A percentile compares a stretch with the other conserved stretches of the same genome.
Conservation (phyloP, 257 asterid species). For the Ilex asprella region DNA sequence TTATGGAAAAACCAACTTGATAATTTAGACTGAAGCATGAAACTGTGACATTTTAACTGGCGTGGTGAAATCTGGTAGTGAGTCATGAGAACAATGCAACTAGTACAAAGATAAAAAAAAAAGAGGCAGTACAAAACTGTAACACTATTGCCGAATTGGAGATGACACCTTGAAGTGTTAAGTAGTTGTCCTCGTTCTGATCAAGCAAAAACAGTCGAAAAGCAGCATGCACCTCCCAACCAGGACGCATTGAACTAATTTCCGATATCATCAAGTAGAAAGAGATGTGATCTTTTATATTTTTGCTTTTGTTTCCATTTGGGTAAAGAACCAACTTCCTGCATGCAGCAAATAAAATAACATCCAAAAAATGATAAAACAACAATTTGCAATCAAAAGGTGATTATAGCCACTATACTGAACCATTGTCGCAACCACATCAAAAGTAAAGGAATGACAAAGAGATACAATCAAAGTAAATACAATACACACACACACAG, state of each 20-base stretch:
- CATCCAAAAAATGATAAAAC: background rate
- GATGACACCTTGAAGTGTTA: conserved; percentile 37
- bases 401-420: background rate
- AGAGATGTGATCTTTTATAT: conserved; percentile 43
- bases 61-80: background rate
- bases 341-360: conserved; percentile 1
- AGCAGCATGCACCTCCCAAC: conserved; percentile 48
- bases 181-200: conserved; percentile 54
- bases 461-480: too few relatives aligned
- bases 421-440: too few relatives aligned
- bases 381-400: background rate
- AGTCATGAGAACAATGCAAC: background rate
- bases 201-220: conserved; percentile 53
- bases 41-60: background rate
- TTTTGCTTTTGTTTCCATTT: conserved; percentile 60
- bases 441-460: too few relatives aligned
- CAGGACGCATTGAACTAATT: conserved; percentile 22
- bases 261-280: conserved; percentile 39
- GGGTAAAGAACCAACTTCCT: conserved; percentile 66
- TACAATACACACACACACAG: too few relatives aligned
- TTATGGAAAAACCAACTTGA: background rate
- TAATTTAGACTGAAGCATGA: background rate
- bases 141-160: background rate
- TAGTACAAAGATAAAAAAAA: background rate
- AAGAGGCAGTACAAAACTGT: background rate